Evolutionary conservation across 768 basidiomycete genomes (phyloP), one percentile per base, ranked within the genome.

Genomic region (Scleroderma citrinum): DNA sequence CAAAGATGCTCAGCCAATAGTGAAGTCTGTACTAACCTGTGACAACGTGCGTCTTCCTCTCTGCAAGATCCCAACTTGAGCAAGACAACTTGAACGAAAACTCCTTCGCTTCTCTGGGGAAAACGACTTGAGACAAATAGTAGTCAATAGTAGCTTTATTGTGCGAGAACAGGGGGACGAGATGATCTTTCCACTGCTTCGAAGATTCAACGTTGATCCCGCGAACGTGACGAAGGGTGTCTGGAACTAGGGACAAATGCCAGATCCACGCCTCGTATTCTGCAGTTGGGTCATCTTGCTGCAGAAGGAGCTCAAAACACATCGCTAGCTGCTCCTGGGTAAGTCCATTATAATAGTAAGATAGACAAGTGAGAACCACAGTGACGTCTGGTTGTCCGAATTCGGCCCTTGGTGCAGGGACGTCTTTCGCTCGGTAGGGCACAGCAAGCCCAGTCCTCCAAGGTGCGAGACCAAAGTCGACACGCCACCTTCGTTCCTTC

Each of bases 31-130:
- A 21, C 48, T 60, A 13, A 52, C 51, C 57, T 0, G 61, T 63
- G 16, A 56, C n/a, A 1, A 59, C 5, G 7, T 50, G 51, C 1
- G n/a, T 32, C 8, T 44, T 54, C 46, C 52, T 64, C 20, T 60
- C 50, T 2, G 69, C 71, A n/a, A 71, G 52, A 51, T 71, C 72
- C 70, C 70, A 71, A 2, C 60, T 66, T 1, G 66, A 67, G 20
- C 67, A 66, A 1, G 66, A 53, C 13, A 71, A 50, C 30, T 69
- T 73, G 0, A 42, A 51, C 0, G 59, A 62, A 40, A 70, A 73
- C 20, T 63, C 71, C 37, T 70, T 69, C 0, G 68, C 68, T 32
- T 67, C 58, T 19, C 53, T 69, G 0, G 71, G 70, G 31, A 72
- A 73, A 8, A 73, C 70, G 5, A 68, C 56, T 3, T 51, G 56